Evolutionary conservation across 2,329 filamentous ascomycete genomes (phyloP), one percentile per base, ranked within the genome.

Genomic region (Knoxdaviesia proteae): DNA sequence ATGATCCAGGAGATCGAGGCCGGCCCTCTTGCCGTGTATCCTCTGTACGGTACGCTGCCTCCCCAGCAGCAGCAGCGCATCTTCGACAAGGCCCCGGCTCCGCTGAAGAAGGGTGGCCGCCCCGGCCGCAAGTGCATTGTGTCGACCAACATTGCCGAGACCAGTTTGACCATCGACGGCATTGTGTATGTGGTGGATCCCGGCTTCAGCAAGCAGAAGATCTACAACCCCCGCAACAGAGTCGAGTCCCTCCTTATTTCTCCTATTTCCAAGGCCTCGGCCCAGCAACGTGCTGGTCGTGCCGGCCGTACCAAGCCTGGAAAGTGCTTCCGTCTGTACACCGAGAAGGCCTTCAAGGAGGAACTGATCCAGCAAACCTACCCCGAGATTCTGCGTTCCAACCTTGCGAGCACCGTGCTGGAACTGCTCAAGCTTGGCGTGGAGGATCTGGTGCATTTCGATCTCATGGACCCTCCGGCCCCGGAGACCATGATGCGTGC

Each of bases 181-280:
- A 98, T 98, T 49, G 90, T 98, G 34, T 98, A 94, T 55, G 90
- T 98, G 34, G 88, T 98, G n/a, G 90, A 98, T 54, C 88, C 90
- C 2, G 90, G 90, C 34, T 98, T 98, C 66, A 94, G 86, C 64
- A 98, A 98, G 65, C 90, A 98, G 56, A 98, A 96, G 62, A 90
- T 96, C 48, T 98, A 96, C 68, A 96, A 98, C 60, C 88, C 90
- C 29, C 78, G 90, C 47, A 92, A 94, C 52, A 78, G 90, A 59
- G 87, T 98, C 49, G 90, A 98, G 62, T 96, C 90, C 1, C 71
- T 98, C 6, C 69, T 98, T n/a, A 88, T 98, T 5, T 94, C 90
- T 3, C 87, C 90, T 29, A 96, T 98, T 51, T 96, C 87, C 46
- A 96, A 94, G 60, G 90, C 90, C 30, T 96, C 90, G 1, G 90